Conservation (phyloP, 306 rosid species). For the Delonix regia region DNA sequence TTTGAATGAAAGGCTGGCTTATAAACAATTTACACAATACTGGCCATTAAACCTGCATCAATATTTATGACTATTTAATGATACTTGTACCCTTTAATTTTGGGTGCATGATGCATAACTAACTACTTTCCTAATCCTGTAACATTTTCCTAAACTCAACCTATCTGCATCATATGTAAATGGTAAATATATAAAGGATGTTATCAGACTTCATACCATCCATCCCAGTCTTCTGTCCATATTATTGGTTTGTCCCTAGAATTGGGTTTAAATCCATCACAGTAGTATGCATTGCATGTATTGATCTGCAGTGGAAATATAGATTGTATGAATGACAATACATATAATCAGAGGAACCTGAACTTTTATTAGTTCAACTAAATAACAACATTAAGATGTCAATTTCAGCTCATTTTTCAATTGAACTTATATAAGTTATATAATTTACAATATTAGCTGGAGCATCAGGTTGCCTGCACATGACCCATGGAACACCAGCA, state of each 20-base stretch:
- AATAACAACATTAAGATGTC: constrained; percentile 28
- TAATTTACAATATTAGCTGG: constrained; percentile 72
- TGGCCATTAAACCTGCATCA: constrained; percentile 23
- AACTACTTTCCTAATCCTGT: constrained; percentile 9
- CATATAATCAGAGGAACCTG: constrained; percentile 31
- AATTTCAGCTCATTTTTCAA: constrained; percentile 15
- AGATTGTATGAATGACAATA: constrained; percentile 21
- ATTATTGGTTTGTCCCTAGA: constrained; percentile 70
- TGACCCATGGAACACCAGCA: constrained; percentile 99
- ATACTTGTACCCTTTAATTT: constrained; percentile 6
- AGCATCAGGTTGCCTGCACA: constrained; percentile 97
- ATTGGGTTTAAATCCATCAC: constrained; percentile 92
- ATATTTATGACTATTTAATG: constrained; percentile 8
- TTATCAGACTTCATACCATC: constrained; percentile 81
- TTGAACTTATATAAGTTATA: constrained; percentile 31
- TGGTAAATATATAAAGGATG: constrained; percentile 27
- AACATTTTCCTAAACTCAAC: constrained; percentile 17
- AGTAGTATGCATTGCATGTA: constrained; percentile 94
- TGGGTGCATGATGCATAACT: constrained; percentile 26
- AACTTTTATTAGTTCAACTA: constrained; percentile 21
- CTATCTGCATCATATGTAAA: constrained; percentile 19
- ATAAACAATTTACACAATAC: constrained; percentile 19
- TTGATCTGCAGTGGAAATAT: constrained; percentile 63
- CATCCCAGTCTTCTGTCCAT: constrained; percentile 98
- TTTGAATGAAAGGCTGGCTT: constrained; percentile 24